These are phyloP conservation scores for Brassica hybrid DNA, from an alignment of 441 rosid species.

Conservation along the genomic window DNA sequence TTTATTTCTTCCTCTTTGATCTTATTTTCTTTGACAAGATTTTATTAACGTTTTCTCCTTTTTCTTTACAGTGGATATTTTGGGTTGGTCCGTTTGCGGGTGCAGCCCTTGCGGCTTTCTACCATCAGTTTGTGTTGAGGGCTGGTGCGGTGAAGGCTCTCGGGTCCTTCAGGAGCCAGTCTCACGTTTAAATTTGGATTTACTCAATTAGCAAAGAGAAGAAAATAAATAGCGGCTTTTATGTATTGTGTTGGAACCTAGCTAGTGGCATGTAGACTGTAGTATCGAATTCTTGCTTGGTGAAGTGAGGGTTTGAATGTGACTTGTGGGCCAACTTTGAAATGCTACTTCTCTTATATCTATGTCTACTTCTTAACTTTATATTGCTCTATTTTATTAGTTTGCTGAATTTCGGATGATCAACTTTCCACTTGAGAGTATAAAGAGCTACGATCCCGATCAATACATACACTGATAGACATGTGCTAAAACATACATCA, in stretches of 20 bases:
- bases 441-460: too few relatives aligned
- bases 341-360: constrained; percentile 9
- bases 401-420: constrained; percentile 9
- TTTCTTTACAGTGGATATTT: constrained; percentile 67
- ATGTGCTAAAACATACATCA: too few relatives aligned
- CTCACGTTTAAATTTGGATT: constrained; percentile 44
- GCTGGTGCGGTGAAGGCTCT: constrained; percentile 86
- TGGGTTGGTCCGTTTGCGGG: constrained; percentile 92
- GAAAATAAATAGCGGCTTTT: constrained; percentile 15
- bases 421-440: neutral
- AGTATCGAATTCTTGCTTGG: constrained; percentile 31
- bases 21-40: neutral
- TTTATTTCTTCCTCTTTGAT: neutral
- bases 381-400: neutral
- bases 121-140: constrained; percentile 82
- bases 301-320: constrained; percentile 21
- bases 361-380: constrained; percentile 9
- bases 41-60: neutral
- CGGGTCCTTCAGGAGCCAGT: constrained; percentile 86
- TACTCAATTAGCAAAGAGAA: neutral
- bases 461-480: too few relatives aligned
- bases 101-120: constrained; percentile 90
- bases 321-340: constrained; percentile 20
- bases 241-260: constrained; percentile 23
- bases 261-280: constrained; percentile 24